A percentile compares a stretch with the other conserved stretches of the same genome.
phyloP scores from a whole-genome alignment of 768 basidiomycete genomes.

The Xanthoconium purpureum region DNA sequence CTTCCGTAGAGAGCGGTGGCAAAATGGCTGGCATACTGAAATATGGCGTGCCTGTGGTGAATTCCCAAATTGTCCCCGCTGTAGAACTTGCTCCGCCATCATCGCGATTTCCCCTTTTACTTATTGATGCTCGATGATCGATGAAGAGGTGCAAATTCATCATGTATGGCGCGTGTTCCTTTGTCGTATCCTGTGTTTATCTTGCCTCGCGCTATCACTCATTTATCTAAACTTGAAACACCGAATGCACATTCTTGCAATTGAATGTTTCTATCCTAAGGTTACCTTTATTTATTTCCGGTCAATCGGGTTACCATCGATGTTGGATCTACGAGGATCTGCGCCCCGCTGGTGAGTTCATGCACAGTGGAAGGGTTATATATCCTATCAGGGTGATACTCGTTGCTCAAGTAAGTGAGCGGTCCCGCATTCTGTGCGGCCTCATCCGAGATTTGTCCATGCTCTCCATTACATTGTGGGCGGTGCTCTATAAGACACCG shows the following conservation, averaged over 20 bases:
- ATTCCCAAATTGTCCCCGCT: slow-evolving; percentile 55
- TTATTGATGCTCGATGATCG: slow-evolving; percentile 45
- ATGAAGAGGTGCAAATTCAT: slow-evolving; percentile 14
- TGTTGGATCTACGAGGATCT: slow-evolving; percentile 19
- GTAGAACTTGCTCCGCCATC: slow-evolving; percentile 68
- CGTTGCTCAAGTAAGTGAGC: slow-evolving; percentile 2
- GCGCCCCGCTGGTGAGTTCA: slow-evolving; percentile 8
- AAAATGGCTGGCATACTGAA: slow-evolving; percentile 46
- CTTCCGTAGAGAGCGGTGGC: slow-evolving; percentile 31
- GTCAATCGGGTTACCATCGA: background rate
- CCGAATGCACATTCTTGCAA: slow-evolving; percentile 14
- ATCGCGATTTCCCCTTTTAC: slow-evolving; percentile 70
- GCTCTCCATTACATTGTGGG: slow-evolving; percentile 8
- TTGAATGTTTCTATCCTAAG: slow-evolving; percentile 16
- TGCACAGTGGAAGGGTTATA: slow-evolving; percentile 13
- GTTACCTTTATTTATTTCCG: slow-evolving; percentile 5
- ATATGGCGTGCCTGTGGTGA: slow-evolving; percentile 49
- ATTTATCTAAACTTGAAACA: slow-evolving; percentile 33
- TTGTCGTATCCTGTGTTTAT: slow-evolving; percentile 12
- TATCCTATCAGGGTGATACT: slow-evolving; percentile 25
- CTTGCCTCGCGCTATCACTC: slow-evolving; percentile 20
- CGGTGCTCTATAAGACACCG: slow-evolving; percentile 3
- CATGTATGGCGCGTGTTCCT: slow-evolving; percentile 16
- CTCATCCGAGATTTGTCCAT: slow-evolving; percentile 3
- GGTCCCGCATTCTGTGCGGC: slow-evolving; percentile 5